Conservation (phyloP, 2,329 filamentous ascomycete genomes). For the Fusarium nanum region DNA sequence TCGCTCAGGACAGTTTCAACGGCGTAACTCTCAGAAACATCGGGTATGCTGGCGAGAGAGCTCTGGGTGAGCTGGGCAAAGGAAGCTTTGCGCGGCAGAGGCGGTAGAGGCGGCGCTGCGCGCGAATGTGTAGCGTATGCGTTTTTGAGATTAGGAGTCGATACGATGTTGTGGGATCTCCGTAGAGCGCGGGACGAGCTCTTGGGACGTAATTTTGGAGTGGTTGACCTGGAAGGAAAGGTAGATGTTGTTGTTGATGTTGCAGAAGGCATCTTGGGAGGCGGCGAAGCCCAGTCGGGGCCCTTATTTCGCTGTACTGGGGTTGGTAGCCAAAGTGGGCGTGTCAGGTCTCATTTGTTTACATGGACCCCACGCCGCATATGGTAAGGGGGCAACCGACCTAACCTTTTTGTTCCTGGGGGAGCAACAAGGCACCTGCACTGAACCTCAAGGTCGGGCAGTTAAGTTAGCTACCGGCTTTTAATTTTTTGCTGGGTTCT, state of each 20-base stretch:
- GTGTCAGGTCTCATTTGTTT: conserved; percentile 50
- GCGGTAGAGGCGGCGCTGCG: conserved; percentile 54
- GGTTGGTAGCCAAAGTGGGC: conserved; percentile 32
- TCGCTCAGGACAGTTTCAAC: conserved; percentile 63
- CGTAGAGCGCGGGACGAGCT: conserved; percentile 55
- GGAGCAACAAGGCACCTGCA: conserved; percentile 27
- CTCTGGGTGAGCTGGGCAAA: conserved; percentile 74
- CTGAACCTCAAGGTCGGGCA: not conserved
- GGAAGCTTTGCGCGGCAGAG: conserved; percentile 76
- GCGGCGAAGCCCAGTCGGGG: conserved; percentile 38
- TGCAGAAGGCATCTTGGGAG: conserved; percentile 46
- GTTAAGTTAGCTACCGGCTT: not conserved
- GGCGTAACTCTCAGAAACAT: conserved; percentile 73
- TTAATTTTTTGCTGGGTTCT: conserved; percentile 16
- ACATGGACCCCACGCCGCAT: conserved; percentile 45
- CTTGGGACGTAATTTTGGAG: conserved; percentile 38
- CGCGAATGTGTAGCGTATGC: conserved; percentile 63
- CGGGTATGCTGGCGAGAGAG: conserved; percentile 73
- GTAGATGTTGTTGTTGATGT: conserved; percentile 41
- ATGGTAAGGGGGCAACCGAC: conserved; percentile 42
- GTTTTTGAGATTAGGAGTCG: conserved; percentile 69
- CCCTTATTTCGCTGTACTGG: conserved; percentile 42
- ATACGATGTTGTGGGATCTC: conserved; percentile 61
- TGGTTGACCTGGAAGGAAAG: conserved; percentile 27
- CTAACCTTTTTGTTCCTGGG: conserved; percentile 20